Percentiles rank a stretch among this genome's conserved stretches.
These are phyloP conservation scores for Plasmodium fragile DNA, from an alignment of 169 alveolate genomes.

Conservation along the genomic window DNA sequence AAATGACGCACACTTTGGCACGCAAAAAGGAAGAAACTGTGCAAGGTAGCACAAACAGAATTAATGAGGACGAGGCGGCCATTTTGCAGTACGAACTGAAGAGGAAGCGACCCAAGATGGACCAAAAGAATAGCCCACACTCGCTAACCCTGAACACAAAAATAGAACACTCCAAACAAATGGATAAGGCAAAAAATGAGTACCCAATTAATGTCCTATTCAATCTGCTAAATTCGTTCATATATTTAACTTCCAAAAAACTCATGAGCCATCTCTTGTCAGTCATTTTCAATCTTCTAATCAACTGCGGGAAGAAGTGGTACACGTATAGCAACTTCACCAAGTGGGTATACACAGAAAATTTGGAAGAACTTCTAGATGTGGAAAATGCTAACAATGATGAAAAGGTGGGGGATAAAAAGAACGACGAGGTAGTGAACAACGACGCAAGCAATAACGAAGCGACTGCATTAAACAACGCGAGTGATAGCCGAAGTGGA, in stretches of 20 bases:
- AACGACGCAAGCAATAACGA: not conserved
- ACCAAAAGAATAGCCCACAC: not conserved
- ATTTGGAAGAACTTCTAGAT: constrained; percentile 28
- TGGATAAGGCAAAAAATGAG: constrained; percentile 3
- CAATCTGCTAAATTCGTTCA: constrained; percentile 79
- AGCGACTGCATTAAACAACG: not conserved
- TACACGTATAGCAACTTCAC: constrained; percentile 51
- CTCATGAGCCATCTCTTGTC: constrained; percentile 83
- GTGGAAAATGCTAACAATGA: not conserved
- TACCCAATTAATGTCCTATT: constrained; percentile 83
- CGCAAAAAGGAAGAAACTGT: not conserved
- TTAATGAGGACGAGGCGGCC: constrained; percentile 66
- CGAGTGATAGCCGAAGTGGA: not conserved
- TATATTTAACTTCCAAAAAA: constrained; percentile 84
- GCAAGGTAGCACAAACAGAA: not conserved
- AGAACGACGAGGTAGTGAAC: not conserved
- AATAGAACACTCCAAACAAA: not conserved
- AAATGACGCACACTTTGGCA: not conserved
- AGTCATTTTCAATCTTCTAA: constrained; percentile 78
- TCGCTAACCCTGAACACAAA: not conserved
- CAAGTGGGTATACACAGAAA: constrained; percentile 68
- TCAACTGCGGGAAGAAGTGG: constrained; percentile 40
- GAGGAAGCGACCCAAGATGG: constrained; percentile 70
- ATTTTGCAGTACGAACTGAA: constrained; percentile 65
- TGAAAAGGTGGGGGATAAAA: not conserved